Evolutionary conservation across 148 eudicot species (phyloP).

Genomic region (Persicaria maculosa): DNA sequence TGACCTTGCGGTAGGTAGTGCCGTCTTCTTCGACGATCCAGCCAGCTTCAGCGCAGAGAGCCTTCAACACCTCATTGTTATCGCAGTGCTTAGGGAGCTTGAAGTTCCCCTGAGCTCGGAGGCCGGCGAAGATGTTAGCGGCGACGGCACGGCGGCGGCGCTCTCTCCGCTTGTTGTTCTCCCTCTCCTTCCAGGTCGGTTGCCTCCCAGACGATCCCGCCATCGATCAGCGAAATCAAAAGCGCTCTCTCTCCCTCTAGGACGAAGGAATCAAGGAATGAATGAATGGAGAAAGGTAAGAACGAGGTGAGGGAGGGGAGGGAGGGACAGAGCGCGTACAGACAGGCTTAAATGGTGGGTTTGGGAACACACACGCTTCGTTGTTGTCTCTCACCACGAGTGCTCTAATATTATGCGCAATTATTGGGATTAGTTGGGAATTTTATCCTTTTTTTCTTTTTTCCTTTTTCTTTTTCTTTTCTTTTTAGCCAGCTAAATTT

Average conservation of each 20-base stretch:
- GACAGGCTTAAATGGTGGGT: background rate
- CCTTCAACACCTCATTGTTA: slow-evolving; percentile 60
- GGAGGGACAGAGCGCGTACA: slow-evolving; percentile 9
- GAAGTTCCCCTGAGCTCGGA: slow-evolving; percentile 56
- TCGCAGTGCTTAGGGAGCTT: slow-evolving; percentile 74
- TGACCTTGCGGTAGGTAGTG: slow-evolving; percentile 61
- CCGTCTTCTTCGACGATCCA: slow-evolving; percentile 72
- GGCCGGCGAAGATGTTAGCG: slow-evolving; percentile 55
- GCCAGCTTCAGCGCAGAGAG: slow-evolving; percentile 58
- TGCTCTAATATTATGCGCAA: background rate
- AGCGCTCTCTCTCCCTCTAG: background rate
- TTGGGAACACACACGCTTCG: slow-evolving; percentile 13
- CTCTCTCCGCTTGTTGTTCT: slow-evolving; percentile 64
- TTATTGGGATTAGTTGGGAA: slow-evolving; percentile 4
- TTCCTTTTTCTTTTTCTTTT: background rate
- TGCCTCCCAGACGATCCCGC: slow-evolving; percentile 46
- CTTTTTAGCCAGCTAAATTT: background rate
- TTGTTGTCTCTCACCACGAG: slow-evolving; percentile 3
- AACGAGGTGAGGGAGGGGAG: slow-evolving; percentile 9
- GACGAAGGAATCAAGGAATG: background rate
- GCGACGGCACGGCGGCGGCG: slow-evolving; percentile 54
- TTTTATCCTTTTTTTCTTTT: background rate
- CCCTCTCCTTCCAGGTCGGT: slow-evolving; percentile 70
- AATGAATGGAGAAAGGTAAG: background rate
- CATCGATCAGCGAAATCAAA: slow-evolving; percentile 11